Conservation (phyloP, 2,329 filamentous ascomycete genomes). For the Ascochyta clinopodiicola region DNA sequence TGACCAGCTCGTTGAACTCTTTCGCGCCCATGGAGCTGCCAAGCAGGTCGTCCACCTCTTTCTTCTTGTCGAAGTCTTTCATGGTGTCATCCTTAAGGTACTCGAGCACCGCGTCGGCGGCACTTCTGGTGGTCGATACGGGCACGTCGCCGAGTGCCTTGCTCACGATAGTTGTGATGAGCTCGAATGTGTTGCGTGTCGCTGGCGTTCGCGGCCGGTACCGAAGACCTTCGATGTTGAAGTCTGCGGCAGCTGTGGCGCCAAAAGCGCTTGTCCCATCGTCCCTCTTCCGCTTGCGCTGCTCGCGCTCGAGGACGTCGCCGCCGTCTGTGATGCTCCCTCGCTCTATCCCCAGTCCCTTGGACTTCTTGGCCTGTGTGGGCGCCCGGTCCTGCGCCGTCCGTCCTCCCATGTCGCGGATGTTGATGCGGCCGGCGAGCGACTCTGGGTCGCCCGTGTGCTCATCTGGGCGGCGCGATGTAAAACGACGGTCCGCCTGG, state of each 20-base stretch:
- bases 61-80: slow-evolving; percentile 98
- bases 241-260: slow-evolving; percentile 76
- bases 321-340: slow-evolving; percentile 80
- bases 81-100: slow-evolving; percentile 92
- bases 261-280: slow-evolving; percentile 71
- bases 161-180: slow-evolving; percentile 90
- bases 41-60: slow-evolving; percentile 91
- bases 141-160: slow-evolving; percentile 90
- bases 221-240: slow-evolving; percentile 86
- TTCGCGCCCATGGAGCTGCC: slow-evolving; percentile 83
- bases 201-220: slow-evolving; percentile 92
- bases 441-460: slow-evolving; percentile 97
- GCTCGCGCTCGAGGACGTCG: slow-evolving; percentile 82
- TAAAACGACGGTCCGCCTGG: slow-evolving; percentile 97
- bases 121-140: slow-evolving; percentile 89
- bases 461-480: slow-evolving; percentile 90
- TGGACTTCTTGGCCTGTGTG: slow-evolving; percentile 75
- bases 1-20: slow-evolving; percentile 96
- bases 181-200: slow-evolving; percentile 90
- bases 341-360: slow-evolving; percentile 73
- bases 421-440: slow-evolving; percentile 89
- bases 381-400: slow-evolving; percentile 81
- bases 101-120: slow-evolving; percentile 89
- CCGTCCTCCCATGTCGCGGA: slow-evolving; percentile 91
- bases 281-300: slow-evolving; percentile 81